Conservation (phyloP, 129 eudicot genomes). For the Helianthus tuberosus region DNA sequence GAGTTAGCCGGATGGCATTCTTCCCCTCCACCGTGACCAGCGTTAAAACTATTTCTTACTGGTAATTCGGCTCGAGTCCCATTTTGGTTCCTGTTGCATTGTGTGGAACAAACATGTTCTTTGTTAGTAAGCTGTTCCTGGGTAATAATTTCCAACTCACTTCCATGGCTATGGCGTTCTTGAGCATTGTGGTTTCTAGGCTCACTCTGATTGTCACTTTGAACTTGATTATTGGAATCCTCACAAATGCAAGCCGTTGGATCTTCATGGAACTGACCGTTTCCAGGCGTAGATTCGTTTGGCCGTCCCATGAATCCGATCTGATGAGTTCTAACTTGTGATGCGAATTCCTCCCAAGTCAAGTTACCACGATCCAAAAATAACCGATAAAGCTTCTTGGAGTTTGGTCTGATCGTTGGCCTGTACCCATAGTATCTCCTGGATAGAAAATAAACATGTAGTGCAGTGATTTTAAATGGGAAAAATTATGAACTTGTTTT, state of each 20-base stretch:
- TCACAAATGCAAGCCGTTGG: slow-evolving; percentile 68
- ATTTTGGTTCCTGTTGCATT: slow-evolving; percentile 18
- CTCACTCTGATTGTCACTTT: slow-evolving; percentile 17
- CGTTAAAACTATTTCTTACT: slow-evolving; percentile 1
- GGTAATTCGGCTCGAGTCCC: slow-evolving; percentile 16
- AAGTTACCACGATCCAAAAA: slow-evolving; percentile 53
- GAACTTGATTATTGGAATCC: slow-evolving; percentile 19
- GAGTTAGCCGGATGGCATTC: slow-evolving; percentile 31
- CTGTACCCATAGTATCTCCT: slow-evolving; percentile 85
- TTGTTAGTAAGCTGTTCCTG: slow-evolving; percentile 31
- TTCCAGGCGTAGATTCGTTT: slow-evolving; percentile 56
- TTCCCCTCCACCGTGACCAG: slow-evolving; percentile 25
- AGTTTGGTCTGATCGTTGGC: slow-evolving; percentile 74
- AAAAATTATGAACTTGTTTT: neutral
- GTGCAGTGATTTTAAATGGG: neutral
- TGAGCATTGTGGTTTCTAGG: neutral
- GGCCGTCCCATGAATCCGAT: slow-evolving; percentile 76
- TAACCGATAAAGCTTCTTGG: slow-evolving; percentile 52
- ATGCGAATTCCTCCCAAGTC: slow-evolving; percentile 68
- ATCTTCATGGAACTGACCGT: slow-evolving; percentile 65
- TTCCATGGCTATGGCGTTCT: neutral
- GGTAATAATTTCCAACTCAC: slow-evolving; percentile 7
- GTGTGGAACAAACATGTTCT: slow-evolving; percentile 26
- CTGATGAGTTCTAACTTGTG: slow-evolving; percentile 50
- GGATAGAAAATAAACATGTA: neutral